phyloP scores from a whole-genome alignment of 306 rosid species.

The Cajanus cajan region DNA sequence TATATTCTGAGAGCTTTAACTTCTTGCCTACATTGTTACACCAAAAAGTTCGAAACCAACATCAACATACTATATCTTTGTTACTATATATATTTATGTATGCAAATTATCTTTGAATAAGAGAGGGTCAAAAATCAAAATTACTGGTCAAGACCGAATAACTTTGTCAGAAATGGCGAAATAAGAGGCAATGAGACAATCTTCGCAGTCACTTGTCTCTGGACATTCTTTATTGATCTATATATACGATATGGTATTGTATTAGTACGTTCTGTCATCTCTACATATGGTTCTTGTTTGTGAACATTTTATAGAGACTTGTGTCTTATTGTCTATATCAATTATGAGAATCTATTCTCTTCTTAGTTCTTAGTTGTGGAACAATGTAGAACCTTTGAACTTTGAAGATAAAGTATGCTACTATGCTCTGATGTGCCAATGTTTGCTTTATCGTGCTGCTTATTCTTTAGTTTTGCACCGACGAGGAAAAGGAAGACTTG shows the following conservation, averaged over 20 bases:
- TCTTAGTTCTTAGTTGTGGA: neutral
- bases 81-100: neutral
- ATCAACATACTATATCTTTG: neutral
- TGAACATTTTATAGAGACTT: constrained; percentile 14
- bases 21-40: neutral
- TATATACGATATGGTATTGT: neutral
- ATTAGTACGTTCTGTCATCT: neutral
- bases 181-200: neutral
- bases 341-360: neutral
- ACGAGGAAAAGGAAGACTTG: neutral
- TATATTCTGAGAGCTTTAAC: constrained; percentile 11
- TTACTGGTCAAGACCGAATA: neutral
- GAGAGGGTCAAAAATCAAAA: constrained; percentile 3
- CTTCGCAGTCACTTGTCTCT: neutral
- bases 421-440: neutral
- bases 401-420: neutral
- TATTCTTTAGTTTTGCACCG: neutral
- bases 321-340: neutral
- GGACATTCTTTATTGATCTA: neutral
- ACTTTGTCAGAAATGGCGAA: constrained; percentile 6
- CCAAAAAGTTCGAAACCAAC: neutral
- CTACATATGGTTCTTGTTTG: neutral
- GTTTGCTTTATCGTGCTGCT: neutral
- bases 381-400: constrained; percentile 16
- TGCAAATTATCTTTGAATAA: neutral